These are phyloP conservation scores for Populus davidiana DNA, from an alignment of 345 rosid genomes.

Conservation along the genomic window DNA sequence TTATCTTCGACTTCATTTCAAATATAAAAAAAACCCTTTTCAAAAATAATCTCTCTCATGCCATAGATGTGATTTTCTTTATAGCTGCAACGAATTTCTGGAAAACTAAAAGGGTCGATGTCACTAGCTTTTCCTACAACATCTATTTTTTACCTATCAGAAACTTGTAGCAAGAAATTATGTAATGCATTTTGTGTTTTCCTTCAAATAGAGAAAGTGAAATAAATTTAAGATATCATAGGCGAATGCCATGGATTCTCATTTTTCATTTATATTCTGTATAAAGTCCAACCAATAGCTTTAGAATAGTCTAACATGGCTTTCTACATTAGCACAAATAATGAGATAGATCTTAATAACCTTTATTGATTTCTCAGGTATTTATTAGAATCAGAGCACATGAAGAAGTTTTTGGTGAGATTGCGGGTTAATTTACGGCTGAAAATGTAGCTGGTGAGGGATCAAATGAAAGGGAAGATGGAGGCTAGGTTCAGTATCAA, in stretches of 20 bases:
- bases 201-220: not conserved
- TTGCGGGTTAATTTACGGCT: too few relatives aligned
- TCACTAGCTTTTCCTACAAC: not conserved
- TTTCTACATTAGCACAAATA: not conserved
- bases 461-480: too few relatives aligned
- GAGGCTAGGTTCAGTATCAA: too few relatives aligned
- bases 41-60: too few relatives aligned
- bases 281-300: not conserved
- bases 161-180: not conserved
- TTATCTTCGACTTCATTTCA: too few relatives aligned
- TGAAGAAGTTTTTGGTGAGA: constrained; percentile 36
- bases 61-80: too few relatives aligned
- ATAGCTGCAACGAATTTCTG: too few relatives aligned
- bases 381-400: constrained; percentile 37
- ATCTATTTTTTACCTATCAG: not conserved
- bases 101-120: too few relatives aligned
- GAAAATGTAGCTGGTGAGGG: too few relatives aligned
- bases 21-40: too few relatives aligned
- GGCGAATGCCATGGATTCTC: not conserved
- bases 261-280: not conserved
- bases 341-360: not conserved
- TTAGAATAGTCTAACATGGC: not conserved
- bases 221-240: not conserved
- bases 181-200: not conserved
- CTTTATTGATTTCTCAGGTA: constrained; percentile 32